phyloP scores from a whole-genome alignment of 805 yeast genomes.

The Lachancea lanzarotensis region DNA sequence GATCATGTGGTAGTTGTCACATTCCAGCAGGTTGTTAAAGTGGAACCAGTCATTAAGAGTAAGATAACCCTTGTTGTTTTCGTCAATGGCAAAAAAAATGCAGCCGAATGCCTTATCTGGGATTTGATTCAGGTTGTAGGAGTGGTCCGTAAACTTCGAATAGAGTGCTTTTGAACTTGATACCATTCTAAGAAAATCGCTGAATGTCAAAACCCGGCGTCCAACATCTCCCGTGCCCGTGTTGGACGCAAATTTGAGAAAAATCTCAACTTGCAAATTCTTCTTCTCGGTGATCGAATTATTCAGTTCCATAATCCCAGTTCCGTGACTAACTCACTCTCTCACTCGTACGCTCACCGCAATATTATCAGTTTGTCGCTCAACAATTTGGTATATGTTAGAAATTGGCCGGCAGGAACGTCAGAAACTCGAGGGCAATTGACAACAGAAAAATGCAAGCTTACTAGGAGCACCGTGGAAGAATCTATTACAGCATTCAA shows the following conservation, averaged over 20 bases:
- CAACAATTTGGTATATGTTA: neutral
- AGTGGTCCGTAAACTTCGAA: conserved; percentile 32
- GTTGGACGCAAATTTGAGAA: conserved; percentile 37
- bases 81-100: conserved; percentile 77
- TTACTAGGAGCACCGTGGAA: neutral
- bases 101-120: conserved; percentile 58
- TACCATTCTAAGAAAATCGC: conserved; percentile 33
- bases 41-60: conserved; percentile 65
- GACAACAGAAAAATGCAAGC: neutral
- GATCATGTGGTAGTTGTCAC: conserved; percentile 43
- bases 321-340: neutral
- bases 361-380: too few species aligned
- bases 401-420: neutral
- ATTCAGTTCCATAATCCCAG: conserved; percentile 33
- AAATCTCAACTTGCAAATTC: conserved; percentile 38
- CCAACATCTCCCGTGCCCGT: conserved; percentile 24
- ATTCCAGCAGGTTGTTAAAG: conserved; percentile 52
- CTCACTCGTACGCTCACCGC: neutral
- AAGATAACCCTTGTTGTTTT: conserved; percentile 59
- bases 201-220: conserved; percentile 32
- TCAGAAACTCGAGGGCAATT: neutral
- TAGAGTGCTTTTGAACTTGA: conserved; percentile 28
- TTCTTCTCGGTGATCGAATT: conserved; percentile 34
- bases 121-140: conserved; percentile 43
- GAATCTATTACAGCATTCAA: neutral